A percentile compares a stretch with the other conserved stretches of the same genome.
phyloP scores from a whole-genome alignment of 192 early-diverging fungal species.

The Martensiomyces pterosporus region DNA sequence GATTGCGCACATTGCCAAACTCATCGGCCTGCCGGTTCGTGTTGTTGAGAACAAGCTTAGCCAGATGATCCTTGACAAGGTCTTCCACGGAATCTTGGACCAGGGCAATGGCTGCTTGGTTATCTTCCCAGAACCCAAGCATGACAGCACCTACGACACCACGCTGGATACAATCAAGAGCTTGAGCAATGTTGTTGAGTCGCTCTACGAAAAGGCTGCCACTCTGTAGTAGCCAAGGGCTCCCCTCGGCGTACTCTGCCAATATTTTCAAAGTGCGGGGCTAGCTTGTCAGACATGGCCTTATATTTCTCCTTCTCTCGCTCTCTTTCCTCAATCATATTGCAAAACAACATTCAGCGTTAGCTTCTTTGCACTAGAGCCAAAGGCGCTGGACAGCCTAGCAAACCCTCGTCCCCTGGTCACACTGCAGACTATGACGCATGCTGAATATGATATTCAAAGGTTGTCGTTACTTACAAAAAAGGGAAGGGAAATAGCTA shows the following conservation, averaged over 20 bases:
- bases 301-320: too few species aligned
- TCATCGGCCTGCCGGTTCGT: constrained; percentile 87
- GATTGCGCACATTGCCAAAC: constrained; percentile 89
- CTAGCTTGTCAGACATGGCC: too few species aligned
- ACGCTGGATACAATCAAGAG: constrained; percentile 95
- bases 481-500: too few species aligned
- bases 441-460: too few species aligned
- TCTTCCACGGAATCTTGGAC: constrained; percentile 92
- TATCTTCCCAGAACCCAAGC: constrained; percentile 85
- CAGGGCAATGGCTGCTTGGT: constrained; percentile 95
- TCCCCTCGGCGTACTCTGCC: background rate
- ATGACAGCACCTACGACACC: constrained; percentile 90
- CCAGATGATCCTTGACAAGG: constrained; percentile 99
- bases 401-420: too few species aligned
- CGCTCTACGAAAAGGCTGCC: constrained; percentile 85
- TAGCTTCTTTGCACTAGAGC: background rate
- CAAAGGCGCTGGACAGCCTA: too few species aligned
- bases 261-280: too few species aligned
- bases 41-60: constrained; percentile 97
- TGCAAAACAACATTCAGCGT: background rate
- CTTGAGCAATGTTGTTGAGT: constrained; percentile 92
- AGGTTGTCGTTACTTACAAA: too few species aligned
- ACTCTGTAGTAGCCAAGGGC: constrained; percentile 12
- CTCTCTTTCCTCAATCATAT: background rate
- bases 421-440: too few species aligned